Percentiles rank a stretch among this genome's conserved stretches.
These are phyloP conservation scores for Collybia sp. DNA, from an alignment of 768 basidiomycete genomes.

Conservation along the genomic window DNA sequence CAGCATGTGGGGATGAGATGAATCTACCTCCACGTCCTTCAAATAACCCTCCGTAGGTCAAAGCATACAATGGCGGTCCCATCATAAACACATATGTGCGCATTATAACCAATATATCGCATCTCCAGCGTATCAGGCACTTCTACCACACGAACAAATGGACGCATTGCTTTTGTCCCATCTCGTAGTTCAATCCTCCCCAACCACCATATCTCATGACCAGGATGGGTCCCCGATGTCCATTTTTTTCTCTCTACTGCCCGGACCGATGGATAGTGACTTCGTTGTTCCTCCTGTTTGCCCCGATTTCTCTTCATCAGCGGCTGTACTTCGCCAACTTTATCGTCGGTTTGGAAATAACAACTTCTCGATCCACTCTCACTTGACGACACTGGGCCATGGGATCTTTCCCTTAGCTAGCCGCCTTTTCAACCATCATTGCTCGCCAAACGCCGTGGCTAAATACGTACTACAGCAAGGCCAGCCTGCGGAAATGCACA, in stretches of 20 bases:
- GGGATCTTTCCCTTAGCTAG: slow-evolving; percentile 77
- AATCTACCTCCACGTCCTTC: slow-evolving; percentile 2
- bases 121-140: slow-evolving; percentile 40
- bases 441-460: slow-evolving; percentile 65
- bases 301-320: slow-evolving; percentile 22
- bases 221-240: slow-evolving; percentile 20
- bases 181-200: slow-evolving; percentile 39
- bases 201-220: slow-evolving; percentile 13
- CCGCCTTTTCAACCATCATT: slow-evolving; percentile 81
- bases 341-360: slow-evolving; percentile 74
- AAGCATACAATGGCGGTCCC: slow-evolving; percentile 54
- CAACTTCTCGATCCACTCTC: slow-evolving; percentile 75
- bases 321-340: slow-evolving; percentile 4
- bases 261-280: slow-evolving; percentile 24
- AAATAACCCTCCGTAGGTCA: slow-evolving; percentile 47
- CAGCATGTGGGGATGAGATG: slow-evolving; percentile 43
- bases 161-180: slow-evolving; percentile 66
- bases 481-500: slow-evolving; percentile 48
- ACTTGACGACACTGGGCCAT: slow-evolving; percentile 65
- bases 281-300: slow-evolving; percentile 23
- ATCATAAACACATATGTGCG: slow-evolving; percentile 72
- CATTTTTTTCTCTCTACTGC: slow-evolving; percentile 40
- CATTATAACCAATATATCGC: slow-evolving; percentile 39
- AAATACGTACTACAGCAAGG: slow-evolving; percentile 45
- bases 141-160: slow-evolving; percentile 48